Conservation (phyloP, 2,329 filamentous ascomycete genomes). For the Pseudocercospora fuligena region DNA sequence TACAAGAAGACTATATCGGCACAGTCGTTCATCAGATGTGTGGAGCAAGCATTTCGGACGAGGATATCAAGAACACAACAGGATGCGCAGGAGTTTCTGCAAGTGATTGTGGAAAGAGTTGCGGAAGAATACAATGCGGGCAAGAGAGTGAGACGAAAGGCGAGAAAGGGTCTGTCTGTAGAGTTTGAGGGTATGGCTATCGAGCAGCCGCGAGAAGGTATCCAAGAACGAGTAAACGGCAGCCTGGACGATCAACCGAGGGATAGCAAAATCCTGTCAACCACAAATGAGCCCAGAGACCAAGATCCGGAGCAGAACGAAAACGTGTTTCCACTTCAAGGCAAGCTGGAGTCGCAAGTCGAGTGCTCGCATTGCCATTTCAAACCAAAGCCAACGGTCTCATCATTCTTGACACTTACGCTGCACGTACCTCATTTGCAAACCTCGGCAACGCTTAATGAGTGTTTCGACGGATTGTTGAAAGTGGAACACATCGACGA, state of each 20-base stretch:
- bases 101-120: slow-evolving; percentile 88
- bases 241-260: slow-evolving; percentile 11
- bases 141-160: slow-evolving; percentile 69
- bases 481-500: slow-evolving; percentile 97
- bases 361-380: slow-evolving; percentile 90
- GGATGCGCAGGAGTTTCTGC: slow-evolving; percentile 95
- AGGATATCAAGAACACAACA: slow-evolving; percentile 94
- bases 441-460: slow-evolving; percentile 75
- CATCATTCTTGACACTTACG: slow-evolving; percentile 89
- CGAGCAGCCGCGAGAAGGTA: not conserved
- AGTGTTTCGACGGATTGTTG: slow-evolving; percentile 91
- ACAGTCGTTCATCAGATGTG: slow-evolving; percentile 76
- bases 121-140: slow-evolving; percentile 94
- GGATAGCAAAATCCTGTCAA: slow-evolving; percentile 27
- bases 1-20: slow-evolving; percentile 93
- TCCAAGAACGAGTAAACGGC: not conserved
- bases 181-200: not conserved
- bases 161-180: slow-evolving; percentile 40
- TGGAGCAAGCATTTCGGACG: slow-evolving; percentile 86
- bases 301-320: slow-evolving; percentile 53
- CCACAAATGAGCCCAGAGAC: slow-evolving; percentile 29
- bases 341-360: slow-evolving; percentile 89
- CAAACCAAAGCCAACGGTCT: slow-evolving; percentile 80
- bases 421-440: slow-evolving; percentile 82
- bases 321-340: slow-evolving; percentile 88